phyloP scores from a whole-genome alignment of 192 early-diverging fungal genomes.

The Coemansia sp. region DNA sequence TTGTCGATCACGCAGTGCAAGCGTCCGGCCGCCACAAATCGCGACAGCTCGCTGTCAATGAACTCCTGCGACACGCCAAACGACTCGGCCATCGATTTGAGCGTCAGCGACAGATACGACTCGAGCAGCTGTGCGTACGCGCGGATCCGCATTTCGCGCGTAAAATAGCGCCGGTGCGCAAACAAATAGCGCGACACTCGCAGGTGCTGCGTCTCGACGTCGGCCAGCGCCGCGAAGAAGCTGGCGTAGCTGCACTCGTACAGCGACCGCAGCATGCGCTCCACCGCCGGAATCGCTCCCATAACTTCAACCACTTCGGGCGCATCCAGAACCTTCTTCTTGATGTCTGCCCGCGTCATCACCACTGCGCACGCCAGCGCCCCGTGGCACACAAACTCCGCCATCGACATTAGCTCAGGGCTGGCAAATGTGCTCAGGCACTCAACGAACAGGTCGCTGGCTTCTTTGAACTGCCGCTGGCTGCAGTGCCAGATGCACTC shows the following conservation, averaged over 20 bases:
- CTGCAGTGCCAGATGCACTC: constrained; percentile 92
- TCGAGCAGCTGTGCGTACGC: constrained; percentile 95
- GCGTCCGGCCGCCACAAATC: constrained; percentile 93
- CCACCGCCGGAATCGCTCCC: constrained; percentile 81
- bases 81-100: constrained; percentile 93
- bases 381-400: constrained; percentile 95
- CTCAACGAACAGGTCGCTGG: constrained; percentile 86
- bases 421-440: constrained; percentile 94
- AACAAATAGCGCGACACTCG: constrained; percentile 78
- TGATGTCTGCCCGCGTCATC: constrained; percentile 89
- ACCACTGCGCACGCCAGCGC: constrained; percentile 85
- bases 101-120: constrained; percentile 89
- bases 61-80: constrained; percentile 96
- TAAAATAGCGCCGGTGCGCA: constrained; percentile 88
- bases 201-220: constrained; percentile 72
- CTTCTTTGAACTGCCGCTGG: constrained; percentile 93
- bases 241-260: constrained; percentile 91
- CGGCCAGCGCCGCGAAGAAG: constrained; percentile 88
- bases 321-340: constrained; percentile 90
- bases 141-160: constrained; percentile 97
- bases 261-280: constrained; percentile 79
- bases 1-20: constrained; percentile 99
- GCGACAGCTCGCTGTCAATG: constrained; percentile 94
- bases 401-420: constrained; percentile 96
- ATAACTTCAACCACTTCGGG: constrained; percentile 97